These are phyloP conservation scores for Fusarium mangiferae DNA, from an alignment of 2,329 filamentous ascomycete genomes.

Conservation along the genomic window DNA sequence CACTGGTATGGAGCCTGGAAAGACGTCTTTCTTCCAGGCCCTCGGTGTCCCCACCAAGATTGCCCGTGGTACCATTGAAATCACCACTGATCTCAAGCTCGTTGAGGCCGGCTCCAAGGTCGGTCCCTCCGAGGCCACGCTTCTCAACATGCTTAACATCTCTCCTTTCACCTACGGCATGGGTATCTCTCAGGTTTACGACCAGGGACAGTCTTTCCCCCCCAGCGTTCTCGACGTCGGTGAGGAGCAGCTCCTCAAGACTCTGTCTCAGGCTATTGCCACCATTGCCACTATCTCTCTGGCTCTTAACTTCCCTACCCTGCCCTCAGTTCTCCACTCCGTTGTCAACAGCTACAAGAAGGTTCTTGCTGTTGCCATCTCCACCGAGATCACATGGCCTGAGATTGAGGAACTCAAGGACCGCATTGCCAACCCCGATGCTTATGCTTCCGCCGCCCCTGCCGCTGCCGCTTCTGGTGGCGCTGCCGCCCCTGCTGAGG, in stretches of 20 bases:
- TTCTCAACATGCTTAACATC: slow-evolving; percentile 99
- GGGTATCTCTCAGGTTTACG: slow-evolving; percentile 95
- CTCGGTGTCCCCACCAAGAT: slow-evolving; percentile 99
- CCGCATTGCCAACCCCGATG: slow-evolving; percentile 98
- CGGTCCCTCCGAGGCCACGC: slow-evolving; percentile 97
- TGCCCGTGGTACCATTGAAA: slow-evolving; percentile 99
- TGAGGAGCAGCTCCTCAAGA: slow-evolving; percentile 90
- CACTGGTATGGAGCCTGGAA: slow-evolving; percentile 99
- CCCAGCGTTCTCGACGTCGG: slow-evolving; percentile 89
- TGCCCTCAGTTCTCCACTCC: slow-evolving; percentile 96
- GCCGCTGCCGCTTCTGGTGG: slow-evolving; percentile 69
- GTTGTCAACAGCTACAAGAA: slow-evolving; percentile 99
- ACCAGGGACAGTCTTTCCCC: slow-evolving; percentile 93
- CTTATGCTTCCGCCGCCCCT: slow-evolving; percentile 87
- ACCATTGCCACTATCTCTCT: slow-evolving; percentile 93
- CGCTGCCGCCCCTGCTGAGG: slow-evolving; percentile 64
- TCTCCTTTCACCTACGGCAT: slow-evolving; percentile 99
- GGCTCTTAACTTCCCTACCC: slow-evolving; percentile 92
- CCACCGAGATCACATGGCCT: slow-evolving; percentile 93
- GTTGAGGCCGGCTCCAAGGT: slow-evolving; percentile 93
- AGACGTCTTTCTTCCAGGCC: slow-evolving; percentile 99
- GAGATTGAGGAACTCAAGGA: slow-evolving; percentile 99
- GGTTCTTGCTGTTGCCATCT: slow-evolving; percentile 85
- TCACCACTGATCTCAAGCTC: slow-evolving; percentile 97
- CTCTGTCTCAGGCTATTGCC: slow-evolving; percentile 82